phyloP scores from a whole-genome alignment of 2,329 filamentous ascomycete genomes.

The Westerdykella sp. region DNA sequence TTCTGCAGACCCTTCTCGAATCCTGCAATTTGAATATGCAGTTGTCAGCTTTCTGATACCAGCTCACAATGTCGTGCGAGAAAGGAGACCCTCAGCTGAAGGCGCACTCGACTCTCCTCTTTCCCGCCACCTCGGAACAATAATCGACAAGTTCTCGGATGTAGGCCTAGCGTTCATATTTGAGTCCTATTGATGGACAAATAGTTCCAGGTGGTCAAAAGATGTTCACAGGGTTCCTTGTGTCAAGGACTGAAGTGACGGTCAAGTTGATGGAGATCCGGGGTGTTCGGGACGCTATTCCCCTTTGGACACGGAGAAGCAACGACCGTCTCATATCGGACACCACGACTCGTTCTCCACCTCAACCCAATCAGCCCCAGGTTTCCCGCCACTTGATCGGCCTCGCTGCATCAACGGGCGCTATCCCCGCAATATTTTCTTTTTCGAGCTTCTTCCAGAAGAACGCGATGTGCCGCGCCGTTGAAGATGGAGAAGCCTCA shows the following conservation, averaged over 20 bases:
- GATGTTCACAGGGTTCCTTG: neutral
- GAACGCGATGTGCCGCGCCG: too few species aligned
- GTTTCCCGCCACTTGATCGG: neutral
- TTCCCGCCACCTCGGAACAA: too few species aligned
- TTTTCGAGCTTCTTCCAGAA: neutral
- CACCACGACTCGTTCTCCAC: neutral
- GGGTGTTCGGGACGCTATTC: neutral
- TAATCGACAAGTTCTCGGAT: too few species aligned
- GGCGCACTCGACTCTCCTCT: too few species aligned
- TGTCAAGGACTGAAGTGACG: too few species aligned
- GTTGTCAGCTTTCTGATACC: too few species aligned
- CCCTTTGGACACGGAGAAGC: neutral
- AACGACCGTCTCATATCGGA: neutral
- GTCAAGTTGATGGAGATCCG: neutral
- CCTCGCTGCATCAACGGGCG: neutral
- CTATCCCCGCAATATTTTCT: neutral
- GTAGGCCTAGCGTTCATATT: too few species aligned
- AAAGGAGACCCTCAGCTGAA: too few species aligned
- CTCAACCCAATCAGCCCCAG: neutral
- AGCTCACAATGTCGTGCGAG: too few species aligned
- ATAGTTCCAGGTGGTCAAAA: neutral
- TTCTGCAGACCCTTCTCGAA: too few species aligned
- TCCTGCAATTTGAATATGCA: too few species aligned
- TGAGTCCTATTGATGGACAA: too few species aligned
- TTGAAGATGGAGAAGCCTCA: neutral